These are phyloP conservation scores for Pascua guehoae DNA, from an alignment of 1,284 basidiomycete genomes.

Conservation along the genomic window DNA sequence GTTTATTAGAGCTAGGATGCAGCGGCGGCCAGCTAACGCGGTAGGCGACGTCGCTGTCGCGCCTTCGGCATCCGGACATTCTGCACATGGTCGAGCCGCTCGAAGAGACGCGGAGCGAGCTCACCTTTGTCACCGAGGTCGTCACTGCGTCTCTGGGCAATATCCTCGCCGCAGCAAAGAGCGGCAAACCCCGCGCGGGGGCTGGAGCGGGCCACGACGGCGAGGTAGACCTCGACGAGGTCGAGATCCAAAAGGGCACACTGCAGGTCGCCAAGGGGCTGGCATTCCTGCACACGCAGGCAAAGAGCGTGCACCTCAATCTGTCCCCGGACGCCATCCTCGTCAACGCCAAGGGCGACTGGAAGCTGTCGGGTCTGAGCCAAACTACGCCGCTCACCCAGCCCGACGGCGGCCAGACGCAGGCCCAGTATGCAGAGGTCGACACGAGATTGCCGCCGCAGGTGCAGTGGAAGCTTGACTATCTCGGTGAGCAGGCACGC, in stretches of 20 bases:
- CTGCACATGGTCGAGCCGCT: constrained; percentile 99
- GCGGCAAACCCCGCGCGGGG: constrained; percentile 46
- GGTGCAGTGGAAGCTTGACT: constrained; percentile 90
- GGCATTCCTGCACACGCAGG: constrained; percentile 86
- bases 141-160: constrained; percentile 60
- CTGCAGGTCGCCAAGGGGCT: constrained; percentile 91
- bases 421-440: constrained; percentile 84
- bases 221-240: constrained; percentile 63
- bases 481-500: constrained; percentile 63
- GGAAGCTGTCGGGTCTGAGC: constrained; percentile 91
- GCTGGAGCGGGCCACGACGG: constrained; percentile 59
- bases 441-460: constrained; percentile 76
- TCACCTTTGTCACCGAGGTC: constrained; percentile 91
- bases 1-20: too few species aligned
- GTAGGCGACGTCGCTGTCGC: constrained; percentile 79
- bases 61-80: constrained; percentile 88
- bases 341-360: constrained; percentile 89
- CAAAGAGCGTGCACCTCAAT: constrained; percentile 88
- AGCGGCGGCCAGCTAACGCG: background rate
- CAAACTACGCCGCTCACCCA: constrained; percentile 74
- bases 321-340: constrained; percentile 76
- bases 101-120: constrained; percentile 80
- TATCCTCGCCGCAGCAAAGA: constrained; percentile 58
- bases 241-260: constrained; percentile 91
- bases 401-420: constrained; percentile 67